phyloP scores from a whole-genome alignment of 2,329 filamentous ascomycete species.

The Claviceps sorghi region DNA sequence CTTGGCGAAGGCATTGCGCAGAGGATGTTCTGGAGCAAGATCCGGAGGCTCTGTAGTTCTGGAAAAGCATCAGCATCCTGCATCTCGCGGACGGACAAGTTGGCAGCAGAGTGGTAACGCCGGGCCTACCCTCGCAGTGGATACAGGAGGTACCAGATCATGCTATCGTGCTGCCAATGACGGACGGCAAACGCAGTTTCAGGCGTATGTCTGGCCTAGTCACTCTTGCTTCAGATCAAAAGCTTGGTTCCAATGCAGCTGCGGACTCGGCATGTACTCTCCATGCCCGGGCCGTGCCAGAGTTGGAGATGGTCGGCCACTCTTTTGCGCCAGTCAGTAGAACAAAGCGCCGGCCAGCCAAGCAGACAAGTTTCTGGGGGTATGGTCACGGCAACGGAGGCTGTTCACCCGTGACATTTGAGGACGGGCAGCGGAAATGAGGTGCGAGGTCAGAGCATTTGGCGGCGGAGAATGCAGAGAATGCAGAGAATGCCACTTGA shows the following conservation, averaged over 20 bases:
- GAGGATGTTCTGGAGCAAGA: constrained; percentile 47
- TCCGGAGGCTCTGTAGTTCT: constrained; percentile 63
- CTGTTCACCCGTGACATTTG: neutral
- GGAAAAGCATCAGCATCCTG: neutral
- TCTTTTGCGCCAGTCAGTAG: neutral
- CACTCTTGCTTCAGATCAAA: neutral
- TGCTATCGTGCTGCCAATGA: neutral
- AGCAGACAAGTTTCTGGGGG: neutral
- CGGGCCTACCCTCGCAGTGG: constrained; percentile 5
- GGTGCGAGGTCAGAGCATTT: neutral
- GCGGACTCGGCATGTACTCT: neutral
- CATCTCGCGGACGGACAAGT: neutral
- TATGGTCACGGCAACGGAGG: neutral
- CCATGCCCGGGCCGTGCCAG: neutral
- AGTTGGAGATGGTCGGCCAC: neutral
- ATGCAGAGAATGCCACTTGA: neutral
- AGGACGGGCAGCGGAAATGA: neutral
- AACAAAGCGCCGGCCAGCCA: neutral
- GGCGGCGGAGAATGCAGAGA: neutral
- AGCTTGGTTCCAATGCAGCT: neutral
- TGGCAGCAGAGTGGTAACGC: neutral
- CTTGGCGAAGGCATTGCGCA: constrained; percentile 49
- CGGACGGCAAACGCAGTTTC: neutral
- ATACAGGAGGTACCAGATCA: constrained; percentile 7
- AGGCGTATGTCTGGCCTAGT: neutral